These are phyloP conservation scores for Ziziphus jujuba DNA, from an alignment of 306 rosid genomes.

Conservation along the genomic window DNA sequence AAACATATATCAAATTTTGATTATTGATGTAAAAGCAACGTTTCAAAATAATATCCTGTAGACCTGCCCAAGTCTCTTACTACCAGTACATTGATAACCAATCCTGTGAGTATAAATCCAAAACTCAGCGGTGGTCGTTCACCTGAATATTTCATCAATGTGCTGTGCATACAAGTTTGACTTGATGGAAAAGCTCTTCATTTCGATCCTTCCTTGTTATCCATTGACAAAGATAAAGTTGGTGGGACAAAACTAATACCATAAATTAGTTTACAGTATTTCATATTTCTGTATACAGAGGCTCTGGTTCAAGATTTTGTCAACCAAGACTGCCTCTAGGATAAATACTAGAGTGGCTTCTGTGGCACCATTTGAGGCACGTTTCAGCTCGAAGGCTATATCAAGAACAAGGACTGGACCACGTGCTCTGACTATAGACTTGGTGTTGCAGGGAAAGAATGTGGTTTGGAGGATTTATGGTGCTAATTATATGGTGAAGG, in stretches of 20 bases:
- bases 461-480: background rate
- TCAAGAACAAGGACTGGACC: background rate
- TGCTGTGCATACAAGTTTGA: background rate
- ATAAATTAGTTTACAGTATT: background rate
- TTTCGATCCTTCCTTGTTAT: background rate
- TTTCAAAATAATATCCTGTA: accelerated
- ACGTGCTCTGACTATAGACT: background rate
- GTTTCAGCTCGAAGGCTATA: background rate
- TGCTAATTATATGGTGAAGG: constrained; percentile 20
- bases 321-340: background rate
- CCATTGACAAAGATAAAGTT: background rate
- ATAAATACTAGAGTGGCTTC: background rate
- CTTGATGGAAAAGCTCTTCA: background rate
- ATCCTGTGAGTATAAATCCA: too few relatives aligned
- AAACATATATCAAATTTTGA: too few relatives aligned
- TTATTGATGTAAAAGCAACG: too few relatives aligned
- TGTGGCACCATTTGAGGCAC: background rate
- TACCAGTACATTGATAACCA: too few relatives aligned
- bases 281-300: background rate
- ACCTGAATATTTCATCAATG: background rate
- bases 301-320: background rate
- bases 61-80: too few relatives aligned
- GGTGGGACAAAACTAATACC: background rate
- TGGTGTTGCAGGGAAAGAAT: background rate
- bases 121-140: too few relatives aligned